These are phyloP conservation scores for Neurospora sp. DNA, from an alignment of 495 filamentous ascomycete genomes.

Conservation along the genomic window DNA sequence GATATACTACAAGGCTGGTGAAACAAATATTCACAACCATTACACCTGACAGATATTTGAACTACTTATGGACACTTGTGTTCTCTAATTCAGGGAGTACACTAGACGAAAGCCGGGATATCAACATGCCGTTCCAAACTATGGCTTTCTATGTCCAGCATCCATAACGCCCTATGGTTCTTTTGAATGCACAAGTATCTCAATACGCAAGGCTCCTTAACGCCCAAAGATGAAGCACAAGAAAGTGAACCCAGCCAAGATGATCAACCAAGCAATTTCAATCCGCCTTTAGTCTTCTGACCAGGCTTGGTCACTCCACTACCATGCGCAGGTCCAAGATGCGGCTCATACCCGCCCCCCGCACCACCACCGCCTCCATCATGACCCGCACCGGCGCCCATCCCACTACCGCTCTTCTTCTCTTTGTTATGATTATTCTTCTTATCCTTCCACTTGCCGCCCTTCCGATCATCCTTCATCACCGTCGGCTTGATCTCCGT, in stretches of 20 bases:
- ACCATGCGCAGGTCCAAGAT: conserved; percentile 38
- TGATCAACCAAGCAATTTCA: conserved; percentile 64
- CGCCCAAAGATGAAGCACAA: not conserved
- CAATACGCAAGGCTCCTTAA: not conserved
- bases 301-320: conserved; percentile 69
- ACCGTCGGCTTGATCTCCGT: conserved; percentile 75
- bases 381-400: conserved; percentile 15
- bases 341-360: conserved; percentile 28
- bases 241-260: not conserved
- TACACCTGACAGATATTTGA: not conserved
- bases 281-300: conserved; percentile 67
- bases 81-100: not conserved
- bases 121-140: not conserved
- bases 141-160: not conserved
- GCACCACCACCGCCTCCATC: conserved; percentile 18
- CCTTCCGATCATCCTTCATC: conserved; percentile 31
- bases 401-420: conserved; percentile 26
- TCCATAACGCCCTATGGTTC: not conserved
- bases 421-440: conserved; percentile 18
- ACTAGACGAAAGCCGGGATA: not conserved
- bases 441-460: conserved; percentile 25
- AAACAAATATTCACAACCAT: not conserved
- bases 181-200: not conserved
- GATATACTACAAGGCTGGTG: not conserved
- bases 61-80: not conserved